phyloP scores from a whole-genome alignment of 2,329 filamentous ascomycete genomes.

The Claviceps sp. region DNA sequence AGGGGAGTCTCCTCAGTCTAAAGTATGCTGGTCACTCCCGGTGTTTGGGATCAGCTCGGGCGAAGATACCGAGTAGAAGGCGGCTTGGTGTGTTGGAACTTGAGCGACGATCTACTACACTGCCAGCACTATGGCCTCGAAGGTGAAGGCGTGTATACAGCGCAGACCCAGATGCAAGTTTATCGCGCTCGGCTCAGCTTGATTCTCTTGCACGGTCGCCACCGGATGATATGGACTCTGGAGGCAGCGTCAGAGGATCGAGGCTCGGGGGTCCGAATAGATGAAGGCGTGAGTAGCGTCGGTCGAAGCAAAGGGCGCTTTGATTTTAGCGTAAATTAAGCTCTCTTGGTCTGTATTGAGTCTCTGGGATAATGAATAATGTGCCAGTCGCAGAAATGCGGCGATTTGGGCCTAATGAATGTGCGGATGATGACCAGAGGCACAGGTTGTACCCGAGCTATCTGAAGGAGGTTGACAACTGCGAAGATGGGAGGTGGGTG shows the following conservation, averaged over 20 bases:
- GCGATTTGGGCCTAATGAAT: background rate
- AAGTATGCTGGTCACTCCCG: background rate
- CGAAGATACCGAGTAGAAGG: constrained; percentile 6
- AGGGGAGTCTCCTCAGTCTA: constrained; percentile 11
- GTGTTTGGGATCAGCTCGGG: background rate
- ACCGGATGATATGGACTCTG: background rate
- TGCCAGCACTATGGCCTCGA: background rate
- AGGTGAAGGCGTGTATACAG: constrained; percentile 2
- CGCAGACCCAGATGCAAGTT: constrained; percentile 2
- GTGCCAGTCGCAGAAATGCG: background rate
- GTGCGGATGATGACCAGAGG: background rate
- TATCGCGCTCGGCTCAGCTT: background rate
- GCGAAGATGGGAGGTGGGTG: constrained; percentile 3
- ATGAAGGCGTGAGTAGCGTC: background rate
- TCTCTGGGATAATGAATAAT: background rate
- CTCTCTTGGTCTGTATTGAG: background rate
- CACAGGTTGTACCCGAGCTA: background rate
- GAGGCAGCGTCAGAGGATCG: background rate
- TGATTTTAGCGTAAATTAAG: background rate
- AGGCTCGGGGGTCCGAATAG: background rate
- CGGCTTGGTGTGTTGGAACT: constrained; percentile 11
- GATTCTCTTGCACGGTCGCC: background rate
- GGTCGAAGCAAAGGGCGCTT: background rate
- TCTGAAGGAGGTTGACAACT: constrained; percentile 3
- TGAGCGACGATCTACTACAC: background rate